Evolutionary conservation across 805 yeast genomes (phyloP), one percentile per base, ranked within the genome.

Genomic region (Candida coquimbonensis): DNA sequence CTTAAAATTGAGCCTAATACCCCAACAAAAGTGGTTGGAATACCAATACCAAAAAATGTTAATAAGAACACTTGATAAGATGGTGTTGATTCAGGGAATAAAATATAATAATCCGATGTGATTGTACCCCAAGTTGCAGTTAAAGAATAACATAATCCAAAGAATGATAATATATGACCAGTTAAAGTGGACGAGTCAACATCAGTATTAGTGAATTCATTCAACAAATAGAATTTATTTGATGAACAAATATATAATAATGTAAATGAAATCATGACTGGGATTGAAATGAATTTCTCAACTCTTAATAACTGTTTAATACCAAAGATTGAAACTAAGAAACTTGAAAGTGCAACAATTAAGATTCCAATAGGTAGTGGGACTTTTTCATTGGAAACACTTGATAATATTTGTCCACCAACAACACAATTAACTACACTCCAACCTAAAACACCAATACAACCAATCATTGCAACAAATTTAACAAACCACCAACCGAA

Each of bases 121-220:
- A 86, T 76, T 3, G 90, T 82, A 38, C 95, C 90, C 96, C 96
- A 88, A 1, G 96, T 86, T 4, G 87, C 77, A 4, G 96, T 87
- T 40, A 83, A 80, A 27, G 95, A 80, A 57, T 85, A 86, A 38
- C 81, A 72, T 45, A 87, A 69, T 1, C 88, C 75, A 55, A 87
- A 85, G 62, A 80, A 85, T 13, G 87, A 76, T 27, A 87, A 62
- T 73, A 84, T 77, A 56, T 79, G 75, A n/a, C 95, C 95, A 43
- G 70, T 69, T 5, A 75, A 64, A 0, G 85, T 76, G 14, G 59
- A 51, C 4, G 61, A 12, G 16, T 61, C 60, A 25, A 62, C 49
- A 5, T 60, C 54, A 13, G 55, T 56, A 38, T 69, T 75, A 7
- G 67, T 48, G 45, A 53, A 72, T 34, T 53, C 46, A n/a, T 57